Evolutionary conservation across 306 rosid genomes (phyloP).

Genomic region (Lotus japonicus): DNA sequence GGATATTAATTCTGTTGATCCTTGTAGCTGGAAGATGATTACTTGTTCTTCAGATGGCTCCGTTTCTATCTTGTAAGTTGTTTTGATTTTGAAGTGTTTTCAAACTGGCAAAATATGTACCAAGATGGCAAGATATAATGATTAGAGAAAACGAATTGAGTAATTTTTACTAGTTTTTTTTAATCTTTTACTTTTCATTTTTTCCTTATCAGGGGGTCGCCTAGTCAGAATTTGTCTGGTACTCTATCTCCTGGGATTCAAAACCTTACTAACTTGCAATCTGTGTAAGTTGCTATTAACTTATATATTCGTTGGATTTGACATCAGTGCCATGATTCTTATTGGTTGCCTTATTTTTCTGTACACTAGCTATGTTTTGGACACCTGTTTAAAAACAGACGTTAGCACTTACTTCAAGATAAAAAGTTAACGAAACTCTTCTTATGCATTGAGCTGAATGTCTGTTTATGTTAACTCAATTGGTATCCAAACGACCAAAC

Average conservation of each 20-base stretch:
- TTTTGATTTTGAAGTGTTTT: not conserved
- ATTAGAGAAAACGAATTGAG: not conserved
- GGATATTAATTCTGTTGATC: slow-evolving; percentile 95
- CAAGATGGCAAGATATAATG: not conserved
- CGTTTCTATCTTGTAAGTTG: slow-evolving; percentile 82
- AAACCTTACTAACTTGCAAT: slow-evolving; percentile 76
- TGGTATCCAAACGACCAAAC: too few relatives aligned
- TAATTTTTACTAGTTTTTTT: not conserved
- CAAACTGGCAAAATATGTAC: not conserved
- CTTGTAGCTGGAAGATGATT: slow-evolving; percentile 99
- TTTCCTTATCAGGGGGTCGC: slow-evolving; percentile 62
- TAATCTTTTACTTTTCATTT: slow-evolving; percentile 18
- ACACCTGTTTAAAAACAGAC: too few relatives aligned
- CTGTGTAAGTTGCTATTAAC: slow-evolving; percentile 58
- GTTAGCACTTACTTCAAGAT: too few relatives aligned
- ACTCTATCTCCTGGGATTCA: slow-evolving; percentile 74
- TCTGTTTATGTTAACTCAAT: too few relatives aligned
- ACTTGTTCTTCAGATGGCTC: slow-evolving; percentile 82
- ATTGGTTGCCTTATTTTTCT: not conserved
- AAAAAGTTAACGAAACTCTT: too few relatives aligned
- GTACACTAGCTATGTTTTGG: not conserved
- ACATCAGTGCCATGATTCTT: not conserved
- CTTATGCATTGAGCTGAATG: too few relatives aligned
- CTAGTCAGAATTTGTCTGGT: slow-evolving; percentile 96
- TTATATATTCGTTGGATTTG: too few relatives aligned